Evolutionary conservation across 2,329 filamentous ascomycete genomes (phyloP).

Genomic region (Emmonsia crescens): DNA sequence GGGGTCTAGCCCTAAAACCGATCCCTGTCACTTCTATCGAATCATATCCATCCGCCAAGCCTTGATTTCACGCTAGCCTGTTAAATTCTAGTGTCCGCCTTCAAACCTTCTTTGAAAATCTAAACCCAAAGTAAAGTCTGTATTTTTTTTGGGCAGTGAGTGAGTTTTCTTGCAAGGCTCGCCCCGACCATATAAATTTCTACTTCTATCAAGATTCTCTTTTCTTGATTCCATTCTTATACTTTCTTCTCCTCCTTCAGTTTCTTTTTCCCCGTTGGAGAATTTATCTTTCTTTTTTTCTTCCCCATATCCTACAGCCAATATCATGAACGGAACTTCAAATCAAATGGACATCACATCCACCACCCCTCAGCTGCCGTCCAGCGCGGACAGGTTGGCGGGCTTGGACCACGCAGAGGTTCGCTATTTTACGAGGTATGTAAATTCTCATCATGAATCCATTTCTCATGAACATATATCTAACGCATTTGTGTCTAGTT

Average conservation of each 20-base stretch:
- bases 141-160: not conserved
- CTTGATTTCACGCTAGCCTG: not conserved
- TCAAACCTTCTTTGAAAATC: not conserved
- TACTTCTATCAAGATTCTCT: not conserved
- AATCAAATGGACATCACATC: conserved; percentile 13
- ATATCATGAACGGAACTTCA: conserved; percentile 23
- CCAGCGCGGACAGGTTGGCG: conserved; percentile 39
- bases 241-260: not conserved
- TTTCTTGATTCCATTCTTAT: not conserved
- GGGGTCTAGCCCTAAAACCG: not conserved
- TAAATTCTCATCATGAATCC: not conserved
- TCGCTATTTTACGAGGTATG: conserved; percentile 97
- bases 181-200: not conserved
- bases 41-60: not conserved
- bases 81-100: not conserved
- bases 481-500: conserved; percentile 46
- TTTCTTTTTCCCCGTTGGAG: not conserved
- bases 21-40: not conserved
- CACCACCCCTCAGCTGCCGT: conserved; percentile 15
- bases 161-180: not conserved
- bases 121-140: not conserved
- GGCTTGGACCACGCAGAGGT: conserved; percentile 86
- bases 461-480: conserved; percentile 4
- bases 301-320: not conserved
- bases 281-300: not conserved